A percentile compares a stretch with the other conserved stretches of the same genome.
Conservation (phyloP, 352 stramenopile species). For the Phytophthora cajani region DNA sequence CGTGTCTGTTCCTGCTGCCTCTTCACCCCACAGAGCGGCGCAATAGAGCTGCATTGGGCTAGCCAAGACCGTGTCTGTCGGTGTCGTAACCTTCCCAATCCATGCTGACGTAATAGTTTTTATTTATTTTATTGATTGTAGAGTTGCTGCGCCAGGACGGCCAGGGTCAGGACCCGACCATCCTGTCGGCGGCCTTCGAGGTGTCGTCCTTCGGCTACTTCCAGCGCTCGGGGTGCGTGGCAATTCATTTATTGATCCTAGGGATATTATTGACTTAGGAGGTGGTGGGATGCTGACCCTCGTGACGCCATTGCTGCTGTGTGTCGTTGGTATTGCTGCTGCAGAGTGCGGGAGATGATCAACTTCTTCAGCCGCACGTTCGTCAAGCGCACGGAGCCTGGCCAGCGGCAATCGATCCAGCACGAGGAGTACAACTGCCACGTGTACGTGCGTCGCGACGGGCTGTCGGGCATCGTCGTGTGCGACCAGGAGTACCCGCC, state of each 20-base stretch:
- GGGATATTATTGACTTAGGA: background rate
- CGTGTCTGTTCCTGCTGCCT: constrained; percentile 11
- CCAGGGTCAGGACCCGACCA: constrained; percentile 63
- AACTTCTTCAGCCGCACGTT: constrained; percentile 99
- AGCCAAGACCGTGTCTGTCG: too few species aligned
- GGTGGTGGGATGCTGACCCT: background rate
- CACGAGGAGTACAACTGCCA: constrained; percentile 99
- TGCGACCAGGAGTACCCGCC: constrained; percentile 98
- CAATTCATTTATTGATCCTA: background rate
- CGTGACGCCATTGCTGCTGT: constrained; percentile 1
- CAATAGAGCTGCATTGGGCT: background rate
- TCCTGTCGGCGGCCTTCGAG: constrained; percentile 75
- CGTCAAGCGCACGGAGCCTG: constrained; percentile 95
- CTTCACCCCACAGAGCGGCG: background rate
- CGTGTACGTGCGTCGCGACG: constrained; percentile 97
- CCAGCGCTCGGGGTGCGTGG: constrained; percentile 76
- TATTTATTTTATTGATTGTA: constrained; percentile 18
- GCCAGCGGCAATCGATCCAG: constrained; percentile 97
- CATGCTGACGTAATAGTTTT: background rate
- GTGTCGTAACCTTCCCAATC: background rate
- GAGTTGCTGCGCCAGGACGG: constrained; percentile 76
- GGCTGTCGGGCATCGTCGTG: constrained; percentile 95
- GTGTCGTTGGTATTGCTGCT: background rate
- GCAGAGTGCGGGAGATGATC: constrained; percentile 97
- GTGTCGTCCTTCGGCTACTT: constrained; percentile 89